Evolutionary conservation across 1,139 yeast genomes (phyloP), one percentile per base, ranked within the genome.

Genomic region (Magnusiomyces tetraspermus): DNA sequence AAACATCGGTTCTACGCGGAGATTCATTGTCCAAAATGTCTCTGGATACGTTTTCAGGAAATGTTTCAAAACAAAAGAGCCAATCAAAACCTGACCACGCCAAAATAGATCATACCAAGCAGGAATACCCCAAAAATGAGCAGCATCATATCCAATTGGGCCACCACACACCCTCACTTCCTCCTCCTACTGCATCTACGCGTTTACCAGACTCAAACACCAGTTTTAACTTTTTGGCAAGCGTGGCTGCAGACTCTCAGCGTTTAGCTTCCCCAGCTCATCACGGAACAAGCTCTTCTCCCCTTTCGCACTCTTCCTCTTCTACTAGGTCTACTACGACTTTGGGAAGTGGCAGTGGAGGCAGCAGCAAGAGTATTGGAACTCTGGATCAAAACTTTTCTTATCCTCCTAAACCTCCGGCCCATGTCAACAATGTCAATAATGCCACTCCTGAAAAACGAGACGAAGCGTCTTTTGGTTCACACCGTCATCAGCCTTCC

Each of bases 21-120:
- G 55, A 53, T 23, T 46, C 52, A 13, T 45, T 54, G 24, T 53
- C 53, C 17, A 52, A 50, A 48, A 55, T 55, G 54, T 51, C 55
- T 13, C 38, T 56, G 8, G 50, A 53, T 51, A 46, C 48, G 38
- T 41, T 33, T 30, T 48, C 51, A 45, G 46, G 10, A 37, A 48
- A 37, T 11, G 11, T 28, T n/a, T n/a, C n/a, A n/a, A n/a, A n/a
- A n/a, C n/a, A n/a, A n/a, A n/a, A n/a, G n/a, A n/a, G n/a, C n/a
- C n/a, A n/a, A n/a, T n/a, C n/a, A n/a, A n/a, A n/a, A n/a, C n/a
- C n/a, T n/a, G n/a, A n/a, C n/a, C n/a, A n/a, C n/a, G n/a, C n/a
- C n/a, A n/a, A n/a, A n/a, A n/a, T n/a, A n/a, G n/a, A n/a, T n/a
- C n/a, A n/a, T n/a, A n/a, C n/a, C n/a, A n/a, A n/a, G n/a, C n/a